Evolutionary conservation across 148 eudicot species (phyloP), one percentile per base, ranked within the genome.

Genomic region (Camellia lanceoleosa): DNA sequence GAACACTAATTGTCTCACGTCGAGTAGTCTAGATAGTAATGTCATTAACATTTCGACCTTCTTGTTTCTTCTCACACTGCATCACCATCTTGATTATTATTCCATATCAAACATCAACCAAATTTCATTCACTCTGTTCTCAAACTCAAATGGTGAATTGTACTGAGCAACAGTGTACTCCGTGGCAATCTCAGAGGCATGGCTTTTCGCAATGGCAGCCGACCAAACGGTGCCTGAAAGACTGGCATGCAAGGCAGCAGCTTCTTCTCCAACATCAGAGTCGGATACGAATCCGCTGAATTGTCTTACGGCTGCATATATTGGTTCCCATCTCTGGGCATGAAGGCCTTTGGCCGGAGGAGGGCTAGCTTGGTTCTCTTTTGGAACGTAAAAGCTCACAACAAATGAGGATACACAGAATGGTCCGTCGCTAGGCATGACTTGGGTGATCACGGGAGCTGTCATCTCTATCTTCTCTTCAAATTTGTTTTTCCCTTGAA

Each of bases 81-180:
- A 19, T 9, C 20, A 30, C 5, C 23, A 38, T 41, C 65, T 9
- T 30, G 38, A 30, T 30, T 30, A 30, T 30, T 30, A 30, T 30
- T 84, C 85, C 82, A 86, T 72, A 51, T 85, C 82, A 80, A 94
- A 92, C 38, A 60, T 81, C n/a, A 94, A 56, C 98, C 97, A 95
- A 42, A 95, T 95, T 91, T 95, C 98, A 74, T 95, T 95, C 19
- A 95, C 96, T 83, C 98, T 81, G 75, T 82, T 61, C 68, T 82
- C 80, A 79, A 90, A 90, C 87, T 95, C 98, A 30, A 95, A 95
- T 0, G 98, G 98, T 0, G 98, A 93, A 82, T 95, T 95, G 74
- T 93, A 95, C 83, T 90, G 94, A 4, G 97, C 96, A n/a, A 95
- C 97, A 8, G 77, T 87, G 65, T 93, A 95, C 42, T 69, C 67